Evolutionary conservation across 768 basidiomycete species (phyloP), one percentile per base, ranked within the genome.

Genomic region (Mycena chlorophos): DNA sequence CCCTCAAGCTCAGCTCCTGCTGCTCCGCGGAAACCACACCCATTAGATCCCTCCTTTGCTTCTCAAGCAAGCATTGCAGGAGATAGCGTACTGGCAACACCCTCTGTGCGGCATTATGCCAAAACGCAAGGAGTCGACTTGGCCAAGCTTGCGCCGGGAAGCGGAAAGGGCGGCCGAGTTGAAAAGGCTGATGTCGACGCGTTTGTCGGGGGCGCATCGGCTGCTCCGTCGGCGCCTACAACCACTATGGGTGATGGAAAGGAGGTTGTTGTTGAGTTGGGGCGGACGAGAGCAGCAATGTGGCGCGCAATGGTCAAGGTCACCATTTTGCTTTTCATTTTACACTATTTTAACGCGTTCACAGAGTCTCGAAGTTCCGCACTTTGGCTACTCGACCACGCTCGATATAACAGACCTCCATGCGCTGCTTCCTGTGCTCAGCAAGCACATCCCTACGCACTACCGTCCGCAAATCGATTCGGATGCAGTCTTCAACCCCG

Each of bases 251-350:
- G 45, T 14, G 48, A 53, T 22, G 64, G 56, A 17, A 61, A 78
- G 37, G 88, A 90, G 54, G 71, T 79, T 10, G 73, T 87, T 2
- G 81, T 92, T 2, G 89, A 90, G 50, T 77, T 94, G 23, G 86
- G 85, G 4, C 75, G 90, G 60, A 91, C 89, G 14, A 76, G 92
- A 51, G 82, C 85, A 65, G 85, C 84, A 10, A 95, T 94, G 92
- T 94, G 85, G 86, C 90, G 89, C 62, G 88, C 90, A 2, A 94
- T 94, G 92, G 81, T 78, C 10, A 90, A 89, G 82, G 90, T 86
- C 25, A 73, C 58, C 19, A 39, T 19, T 34, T 23, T 43, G 50
- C 34, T 25, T 47, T 14, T 8, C 17, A 49, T 37, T 22, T n/a
- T 17, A 38, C 49, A 20, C 20, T 20, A 43, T 51, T 53, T 31